Evolutionary conservation across 208 protist species (phyloP), one percentile per base, ranked within the genome.

Genomic region (Trypanosoma brucei): DNA sequence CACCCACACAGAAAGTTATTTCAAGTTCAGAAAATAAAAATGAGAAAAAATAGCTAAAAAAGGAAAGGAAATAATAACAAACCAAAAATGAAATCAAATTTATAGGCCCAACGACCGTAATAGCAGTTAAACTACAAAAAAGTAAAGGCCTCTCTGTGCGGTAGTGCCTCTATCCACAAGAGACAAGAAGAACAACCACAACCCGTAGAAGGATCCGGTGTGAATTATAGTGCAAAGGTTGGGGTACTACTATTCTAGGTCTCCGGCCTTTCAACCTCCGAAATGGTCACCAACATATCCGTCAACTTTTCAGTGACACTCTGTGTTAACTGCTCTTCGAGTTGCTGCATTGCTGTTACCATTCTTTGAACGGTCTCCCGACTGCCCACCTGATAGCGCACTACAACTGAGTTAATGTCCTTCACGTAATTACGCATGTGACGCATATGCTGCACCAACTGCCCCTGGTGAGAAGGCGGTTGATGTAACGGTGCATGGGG

Each of bases 261-360:
- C 1, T 62, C 44, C 51, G 42, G 13, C 38, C 61, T 59, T 39
- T 68, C 66, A 37, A 72, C 45, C 2, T 75, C 69, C 45, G 60
- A 59, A 36, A 91, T 59, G 31, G 76, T 73, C 59, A 83, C 73
- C 58, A 79, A 52, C 8, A 91, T 80, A 45, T 83, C 78, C n/a
- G 75, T 79, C 35, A 87, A 70, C 35, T 79, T 75, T 46, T 68
- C 49, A 22, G 73, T 82, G 14, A 86, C 62, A 0, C 58, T 62
- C 8, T 83, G 62, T 3, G 70, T 64, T 49, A 91, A 68, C 6
- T 57, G 55, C 46, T 48, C 68, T 38, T 79, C 81, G 6, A 83
- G 54, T 59, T 45, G 57, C 0, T 62, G 67, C 58, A 91, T 69
- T 6, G 67, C 72, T 33, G 52, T 52, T 11, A 71, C 62, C 54